Conservation (phyloP, 352 stramenopile species). For the Phytopythium boreale region DNA sequence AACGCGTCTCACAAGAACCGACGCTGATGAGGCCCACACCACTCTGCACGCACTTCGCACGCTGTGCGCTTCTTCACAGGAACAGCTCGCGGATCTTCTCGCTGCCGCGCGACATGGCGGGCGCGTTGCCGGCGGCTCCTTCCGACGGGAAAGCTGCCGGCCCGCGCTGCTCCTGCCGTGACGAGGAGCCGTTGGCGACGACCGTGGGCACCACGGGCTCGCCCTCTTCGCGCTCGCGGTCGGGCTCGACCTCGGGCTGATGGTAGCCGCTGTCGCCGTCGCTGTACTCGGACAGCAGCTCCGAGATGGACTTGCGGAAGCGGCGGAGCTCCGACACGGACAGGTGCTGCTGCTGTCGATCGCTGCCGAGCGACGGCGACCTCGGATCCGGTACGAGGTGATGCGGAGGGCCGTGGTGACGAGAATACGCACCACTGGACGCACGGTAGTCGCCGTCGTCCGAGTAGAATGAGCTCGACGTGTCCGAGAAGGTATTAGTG, state of each 20-base stretch:
- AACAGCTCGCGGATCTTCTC: conserved; percentile 32
- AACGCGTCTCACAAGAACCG: too few relatives aligned
- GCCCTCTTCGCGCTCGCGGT: conserved; percentile 14
- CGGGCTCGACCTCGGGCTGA: conserved; percentile 33
- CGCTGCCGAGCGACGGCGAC: conserved; percentile 6
- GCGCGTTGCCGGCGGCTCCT: conserved; percentile 9
- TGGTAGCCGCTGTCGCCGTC: conserved; percentile 20
- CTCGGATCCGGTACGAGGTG: conserved; percentile 7
- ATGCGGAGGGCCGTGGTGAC: conserved; percentile 22
- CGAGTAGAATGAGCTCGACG: conserved; percentile 25
- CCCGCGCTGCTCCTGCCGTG: conserved; percentile 4
- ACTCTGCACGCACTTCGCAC: not conserved
- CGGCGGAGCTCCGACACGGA: conserved; percentile 27
- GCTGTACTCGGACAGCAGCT: conserved; percentile 66
- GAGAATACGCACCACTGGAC: conserved; percentile 4
- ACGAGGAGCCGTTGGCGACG: not conserved
- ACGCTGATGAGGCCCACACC: not conserved
- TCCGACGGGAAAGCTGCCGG: conserved; percentile 17
- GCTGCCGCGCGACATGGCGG: conserved; percentile 17
- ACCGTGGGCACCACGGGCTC: conserved; percentile 5
- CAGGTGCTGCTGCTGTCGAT: conserved; percentile 4
- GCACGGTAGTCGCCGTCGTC: conserved; percentile 24
- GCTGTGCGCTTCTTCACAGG: conserved; percentile 9
- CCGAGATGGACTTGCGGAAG: conserved; percentile 47
- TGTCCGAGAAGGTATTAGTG: conserved; percentile 18